Percentiles rank a stretch among this genome's conserved stretches.
Evolutionary conservation across 2,329 filamentous ascomycete genomes (phyloP).

Genomic region (Botryotinia globosa): DNA sequence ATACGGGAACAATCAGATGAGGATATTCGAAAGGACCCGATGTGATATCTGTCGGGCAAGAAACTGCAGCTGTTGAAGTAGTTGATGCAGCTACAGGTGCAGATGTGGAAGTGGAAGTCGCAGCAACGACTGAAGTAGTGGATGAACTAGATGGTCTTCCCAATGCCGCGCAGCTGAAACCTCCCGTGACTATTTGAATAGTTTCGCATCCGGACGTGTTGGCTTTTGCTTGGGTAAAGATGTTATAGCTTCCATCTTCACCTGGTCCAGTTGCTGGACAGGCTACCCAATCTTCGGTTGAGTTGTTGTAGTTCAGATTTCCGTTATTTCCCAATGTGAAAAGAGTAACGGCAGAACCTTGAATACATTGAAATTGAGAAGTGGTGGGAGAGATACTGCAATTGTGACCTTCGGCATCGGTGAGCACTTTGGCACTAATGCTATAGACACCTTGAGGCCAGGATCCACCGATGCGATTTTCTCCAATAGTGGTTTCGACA

Average conservation of each 20-base stretch:
- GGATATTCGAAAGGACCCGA: constrained; percentile 52
- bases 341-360: neutral
- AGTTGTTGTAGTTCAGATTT: constrained; percentile 26
- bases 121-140: neutral
- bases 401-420: constrained; percentile 28
- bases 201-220: constrained; percentile 31
- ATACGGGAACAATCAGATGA: constrained; percentile 60
- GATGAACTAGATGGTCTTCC: constrained; percentile 17
- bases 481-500: constrained; percentile 29
- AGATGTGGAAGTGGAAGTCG: neutral
- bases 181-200: constrained; percentile 30
- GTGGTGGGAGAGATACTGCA: constrained; percentile 31
- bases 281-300: constrained; percentile 29
- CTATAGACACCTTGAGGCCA: constrained; percentile 31
- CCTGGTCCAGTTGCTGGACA: constrained; percentile 32
- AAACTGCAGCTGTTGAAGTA: constrained; percentile 15
- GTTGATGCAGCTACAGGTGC: neutral
- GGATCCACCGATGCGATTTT: constrained; percentile 31
- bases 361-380: constrained; percentile 31
- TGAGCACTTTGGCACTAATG: constrained; percentile 28
- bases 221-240: constrained; percentile 29
- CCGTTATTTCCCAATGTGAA: constrained; percentile 26
- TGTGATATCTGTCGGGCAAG: constrained; percentile 23
- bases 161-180: constrained; percentile 31
- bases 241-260: constrained; percentile 32